phyloP scores from a whole-genome alignment of 257 asterid genomes.

The Ilex asprella region DNA sequence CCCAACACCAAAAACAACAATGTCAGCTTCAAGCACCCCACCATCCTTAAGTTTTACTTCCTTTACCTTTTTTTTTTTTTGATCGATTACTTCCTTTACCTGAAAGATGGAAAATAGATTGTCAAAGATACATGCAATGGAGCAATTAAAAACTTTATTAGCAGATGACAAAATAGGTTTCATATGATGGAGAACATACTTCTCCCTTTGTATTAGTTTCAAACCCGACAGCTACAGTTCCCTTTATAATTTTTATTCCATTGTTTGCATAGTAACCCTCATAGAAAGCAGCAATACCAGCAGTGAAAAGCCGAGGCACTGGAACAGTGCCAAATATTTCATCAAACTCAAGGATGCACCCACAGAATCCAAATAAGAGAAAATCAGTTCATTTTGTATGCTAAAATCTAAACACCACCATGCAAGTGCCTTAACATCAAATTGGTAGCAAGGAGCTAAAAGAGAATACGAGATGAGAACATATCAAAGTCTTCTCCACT shows the following conservation, averaged over 20 bases:
- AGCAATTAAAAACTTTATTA: constrained; percentile 9
- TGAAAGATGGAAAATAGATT: constrained; percentile 19
- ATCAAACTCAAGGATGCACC: no score
- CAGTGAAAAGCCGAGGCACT: constrained; percentile 97
- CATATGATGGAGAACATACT: constrained; percentile 27
- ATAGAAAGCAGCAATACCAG: constrained; percentile 86
- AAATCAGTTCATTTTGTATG: background rate
- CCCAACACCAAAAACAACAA: constrained; percentile 95
- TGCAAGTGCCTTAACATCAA: constrained; percentile 4
- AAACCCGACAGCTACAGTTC: constrained; percentile 91
- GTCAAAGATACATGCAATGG: background rate
- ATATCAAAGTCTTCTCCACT: constrained; percentile 25
- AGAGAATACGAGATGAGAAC: constrained; percentile 5
- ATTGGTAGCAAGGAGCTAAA: background rate
- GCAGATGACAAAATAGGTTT: constrained; percentile 5
- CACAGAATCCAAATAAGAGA: background rate
- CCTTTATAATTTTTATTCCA: constrained; percentile 83
- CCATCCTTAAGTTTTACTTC: constrained; percentile 89
- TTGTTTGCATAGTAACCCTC: constrained; percentile 77
- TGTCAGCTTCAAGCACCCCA: constrained; percentile 83
- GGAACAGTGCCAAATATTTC: constrained; percentile 15
- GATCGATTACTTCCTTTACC: constrained; percentile 81
- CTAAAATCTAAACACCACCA: background rate
- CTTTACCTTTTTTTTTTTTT: no score
- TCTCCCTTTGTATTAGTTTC: constrained; percentile 64